Conservation (phyloP, 2,329 filamentous ascomycete species). For the Phyllosticta citrichinensis region DNA sequence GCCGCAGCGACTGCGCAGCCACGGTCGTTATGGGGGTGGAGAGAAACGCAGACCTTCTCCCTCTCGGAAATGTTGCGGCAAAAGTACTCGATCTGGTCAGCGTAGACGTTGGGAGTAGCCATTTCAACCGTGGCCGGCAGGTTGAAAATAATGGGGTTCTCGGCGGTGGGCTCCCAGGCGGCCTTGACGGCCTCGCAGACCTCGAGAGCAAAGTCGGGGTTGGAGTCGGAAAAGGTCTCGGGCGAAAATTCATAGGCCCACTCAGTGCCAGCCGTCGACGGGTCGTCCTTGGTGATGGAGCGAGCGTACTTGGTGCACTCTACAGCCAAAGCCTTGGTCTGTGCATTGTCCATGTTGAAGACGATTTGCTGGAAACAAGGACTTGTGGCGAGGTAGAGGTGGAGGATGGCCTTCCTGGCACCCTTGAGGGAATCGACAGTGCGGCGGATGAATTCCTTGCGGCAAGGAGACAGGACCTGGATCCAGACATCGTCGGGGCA, state of each 20-base stretch:
- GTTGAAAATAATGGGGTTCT: slow-evolving; percentile 90
- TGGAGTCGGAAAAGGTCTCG: slow-evolving; percentile 84
- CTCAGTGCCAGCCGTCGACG: slow-evolving; percentile 44
- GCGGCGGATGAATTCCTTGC: slow-evolving; percentile 78
- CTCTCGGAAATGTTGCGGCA: slow-evolving; percentile 74
- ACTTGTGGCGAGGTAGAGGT: slow-evolving; percentile 93
- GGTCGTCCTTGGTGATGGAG: slow-evolving; percentile 77
- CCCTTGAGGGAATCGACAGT: slow-evolving; percentile 85
- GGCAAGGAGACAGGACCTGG: slow-evolving; percentile 85
- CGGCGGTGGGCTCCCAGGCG: slow-evolving; percentile 74
- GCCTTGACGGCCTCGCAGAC: slow-evolving; percentile 90
- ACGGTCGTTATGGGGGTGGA: slow-evolving; percentile 92
- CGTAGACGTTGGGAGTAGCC: slow-evolving; percentile 89
- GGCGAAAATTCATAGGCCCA: slow-evolving; percentile 80
- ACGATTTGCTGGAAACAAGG: slow-evolving; percentile 90
- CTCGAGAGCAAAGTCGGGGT: slow-evolving; percentile 69
- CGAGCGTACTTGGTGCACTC: slow-evolving; percentile 78
- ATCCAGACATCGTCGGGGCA: slow-evolving; percentile 85
- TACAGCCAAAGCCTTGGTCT: slow-evolving; percentile 72
- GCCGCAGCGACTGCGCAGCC: slow-evolving; percentile 83
- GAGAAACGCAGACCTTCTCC: slow-evolving; percentile 77
- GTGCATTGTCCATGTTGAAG: slow-evolving; percentile 75
- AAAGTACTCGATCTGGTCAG: slow-evolving; percentile 95
- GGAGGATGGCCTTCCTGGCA: slow-evolving; percentile 85
- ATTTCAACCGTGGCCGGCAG: slow-evolving; percentile 93